Base-by-base conservation (phyloP, 2,329 filamentous ascomycete genomes). In the Arthroderma uncinatum region DNA sequence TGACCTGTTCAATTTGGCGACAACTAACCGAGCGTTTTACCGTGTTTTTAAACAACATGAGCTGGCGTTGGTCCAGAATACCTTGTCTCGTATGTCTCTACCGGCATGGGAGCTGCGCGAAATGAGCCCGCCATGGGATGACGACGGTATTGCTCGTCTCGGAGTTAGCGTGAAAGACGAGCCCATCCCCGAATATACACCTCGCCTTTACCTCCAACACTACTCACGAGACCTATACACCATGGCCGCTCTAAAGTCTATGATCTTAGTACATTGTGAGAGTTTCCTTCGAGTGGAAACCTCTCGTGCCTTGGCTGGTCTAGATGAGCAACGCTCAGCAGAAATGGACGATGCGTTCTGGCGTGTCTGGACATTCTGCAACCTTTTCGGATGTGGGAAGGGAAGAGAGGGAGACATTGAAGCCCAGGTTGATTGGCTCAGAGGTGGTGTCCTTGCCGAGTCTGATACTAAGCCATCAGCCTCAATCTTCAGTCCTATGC, bases 341-440 rank as follows among this genome's bases (percentile, higher is more conserved):
- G 77, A 81, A 57, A 74, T 84, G 25, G 79, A 84, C 58, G 76
- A 83, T 66, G 82, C 82, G 0, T 76, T 85, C 52, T 85, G 81
- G 80, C 78, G 82, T 1, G 79, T 85, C 30, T 84, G 82, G 82
- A 82, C 78, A 0, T 85, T 85, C 67, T 84, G 82, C 67, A 77
- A 76, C 56, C 78, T 84, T 33, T 85, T 85, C 55, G 82, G 82
- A 0, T 77, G 74, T 53, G 75, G 75, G 0, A 83, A 81, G 62
- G 75, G 75, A 3, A 75, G 81, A 12, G 80, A 83, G 62, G 77
- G 81, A 30, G 81, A 84, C 59, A 71, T 83, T 34, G 72, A 77
- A 36, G 80, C 77, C 2, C 82, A 85, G 65, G 75, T 81, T 62
- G 81, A 84, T 63, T 85, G 82, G 82, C 70, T 85, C 9, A 78